Evolutionary conservation across 352 stramenopile species (phyloP).

Genomic region (Globisporangium abappressorium): DNA sequence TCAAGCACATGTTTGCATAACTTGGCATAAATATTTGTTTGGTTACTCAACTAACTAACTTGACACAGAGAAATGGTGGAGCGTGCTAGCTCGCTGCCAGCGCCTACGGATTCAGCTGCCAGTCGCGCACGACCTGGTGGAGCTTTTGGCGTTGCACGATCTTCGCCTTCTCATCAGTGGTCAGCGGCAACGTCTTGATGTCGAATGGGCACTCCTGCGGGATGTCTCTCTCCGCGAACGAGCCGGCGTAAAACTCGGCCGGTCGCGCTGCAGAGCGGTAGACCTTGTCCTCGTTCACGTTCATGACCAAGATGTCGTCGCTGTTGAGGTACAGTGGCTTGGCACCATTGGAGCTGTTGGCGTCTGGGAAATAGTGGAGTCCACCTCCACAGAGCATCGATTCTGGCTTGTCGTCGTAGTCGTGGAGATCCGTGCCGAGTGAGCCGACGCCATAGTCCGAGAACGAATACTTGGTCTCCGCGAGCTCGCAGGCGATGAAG

Average conservation of each 20-base stretch:
- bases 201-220: conserved; percentile 57
- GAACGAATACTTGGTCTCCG: conserved; percentile 66
- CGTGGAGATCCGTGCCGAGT: conserved; percentile 39
- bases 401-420: conserved; percentile 26
- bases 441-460: conserved; percentile 60
- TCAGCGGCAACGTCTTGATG: conserved; percentile 40
- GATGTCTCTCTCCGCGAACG: conserved; percentile 35
- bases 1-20: background rate
- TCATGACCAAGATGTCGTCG: conserved; percentile 52
- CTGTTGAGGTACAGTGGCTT: conserved; percentile 64
- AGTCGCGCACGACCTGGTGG: conserved; percentile 33
- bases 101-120: conserved; percentile 15
- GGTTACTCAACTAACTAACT: background rate
- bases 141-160: conserved; percentile 48
- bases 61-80: conserved; percentile 1
- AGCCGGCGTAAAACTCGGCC: conserved; percentile 51
- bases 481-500: conserved; percentile 64
- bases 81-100: background rate
- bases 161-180: conserved; percentile 29
- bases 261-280: conserved; percentile 47
- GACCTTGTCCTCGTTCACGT: conserved; percentile 38
- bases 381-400: conserved; percentile 50
- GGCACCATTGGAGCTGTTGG: conserved; percentile 14
- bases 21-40: background rate
- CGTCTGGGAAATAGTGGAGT: conserved; percentile 52